Percentiles rank a stretch among this genome's conserved stretches.
Conservation (phyloP, 2,329 filamentous ascomycete genomes). For the Ophiostoma angusticollis region DNA sequence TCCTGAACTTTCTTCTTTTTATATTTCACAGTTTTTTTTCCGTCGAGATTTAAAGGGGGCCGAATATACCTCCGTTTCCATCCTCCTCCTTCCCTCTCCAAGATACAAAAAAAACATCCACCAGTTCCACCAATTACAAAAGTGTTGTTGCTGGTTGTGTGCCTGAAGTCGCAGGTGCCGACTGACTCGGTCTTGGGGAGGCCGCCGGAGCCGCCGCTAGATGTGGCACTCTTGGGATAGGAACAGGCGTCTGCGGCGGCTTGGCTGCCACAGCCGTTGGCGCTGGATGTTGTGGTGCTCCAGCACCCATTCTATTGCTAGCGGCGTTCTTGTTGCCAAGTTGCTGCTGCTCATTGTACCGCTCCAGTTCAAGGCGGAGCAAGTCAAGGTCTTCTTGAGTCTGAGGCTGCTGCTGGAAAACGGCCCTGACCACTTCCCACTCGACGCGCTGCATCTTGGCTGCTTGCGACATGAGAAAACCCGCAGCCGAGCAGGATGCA, state of each 20-base stretch:
- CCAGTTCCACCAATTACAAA: no score
- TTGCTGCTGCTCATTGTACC: conserved; percentile 15
- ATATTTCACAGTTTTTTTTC: background rate
- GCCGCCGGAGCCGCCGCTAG: background rate
- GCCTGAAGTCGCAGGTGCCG: background rate
- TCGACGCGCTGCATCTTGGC: conserved; percentile 57
- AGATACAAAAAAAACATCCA: no score
- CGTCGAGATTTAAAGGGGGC: no score
- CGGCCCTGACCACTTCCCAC: conserved; percentile 58
- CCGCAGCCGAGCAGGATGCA: conserved; percentile 50
- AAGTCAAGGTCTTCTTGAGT: conserved; percentile 50
- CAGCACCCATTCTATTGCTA: background rate
- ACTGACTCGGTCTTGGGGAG: background rate
- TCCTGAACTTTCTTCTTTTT: no score
- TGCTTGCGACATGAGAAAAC: conserved; percentile 57
- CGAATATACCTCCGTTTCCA: no score
- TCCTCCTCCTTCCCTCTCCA: no score
- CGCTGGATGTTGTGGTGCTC: background rate
- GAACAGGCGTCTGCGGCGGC: conserved; percentile 16
- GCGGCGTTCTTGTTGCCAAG: conserved; percentile 2
- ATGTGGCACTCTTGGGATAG: conserved; percentile 15
- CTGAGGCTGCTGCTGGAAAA: conserved; percentile 52
- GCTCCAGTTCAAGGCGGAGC: conserved; percentile 42
- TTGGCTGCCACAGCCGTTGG: background rate
- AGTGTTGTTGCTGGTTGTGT: background rate